Base-by-base conservation (phyloP, 192 early-diverging fungal species). In the Dissophora globulifera region DNA sequence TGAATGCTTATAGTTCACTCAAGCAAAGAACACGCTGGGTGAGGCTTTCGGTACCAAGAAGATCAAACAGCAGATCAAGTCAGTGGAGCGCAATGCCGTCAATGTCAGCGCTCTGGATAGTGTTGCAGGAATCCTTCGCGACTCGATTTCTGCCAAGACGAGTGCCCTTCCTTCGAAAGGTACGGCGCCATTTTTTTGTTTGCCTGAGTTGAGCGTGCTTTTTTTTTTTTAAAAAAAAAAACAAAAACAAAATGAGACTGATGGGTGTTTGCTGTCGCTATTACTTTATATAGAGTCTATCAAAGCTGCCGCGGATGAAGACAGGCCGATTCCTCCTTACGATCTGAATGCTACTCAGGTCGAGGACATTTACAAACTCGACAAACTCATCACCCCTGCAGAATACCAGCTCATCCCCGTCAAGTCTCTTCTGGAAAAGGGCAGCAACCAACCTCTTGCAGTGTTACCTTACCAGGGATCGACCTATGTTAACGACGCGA, bases 31-130 rank as follows among this genome's bases (percentile, higher is more conserved):
- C 65, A 82, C 86, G 51, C 83, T 99, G 50, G 96, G 96, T 60
- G 87, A 95, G 71, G 88, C 92, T 17, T 99, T 99, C 74, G 97
- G 97, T 67, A 95, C 92, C 55, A 93, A 94, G 83, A 96, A 96
- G 84, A 80, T 86, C 49, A 89, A 92, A 61, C 86, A 95, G 54
- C 83, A 89, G 60, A 91, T 98, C 60, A 85, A 85, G 16, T 90
- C 92, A 19, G 79, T 86, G 54, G 95, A 95, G 71, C 91, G 92
- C 69, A 98, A 98, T 79, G 87, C 88, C 58, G 91, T 97, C 59
- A 88, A 93, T 29, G 90, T 91, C 57, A 86, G 87, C 32, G 74
- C 81, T 1, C 64, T 96, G 66, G 68, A 86, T 48, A 84, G 78
- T 40, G 88, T 88, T 17, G 90, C 86, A 62, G 81, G 80, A 40